Evolutionary conservation across 2,329 filamentous ascomycete species (phyloP).

Genomic region (Erysiphe pulchra): DNA sequence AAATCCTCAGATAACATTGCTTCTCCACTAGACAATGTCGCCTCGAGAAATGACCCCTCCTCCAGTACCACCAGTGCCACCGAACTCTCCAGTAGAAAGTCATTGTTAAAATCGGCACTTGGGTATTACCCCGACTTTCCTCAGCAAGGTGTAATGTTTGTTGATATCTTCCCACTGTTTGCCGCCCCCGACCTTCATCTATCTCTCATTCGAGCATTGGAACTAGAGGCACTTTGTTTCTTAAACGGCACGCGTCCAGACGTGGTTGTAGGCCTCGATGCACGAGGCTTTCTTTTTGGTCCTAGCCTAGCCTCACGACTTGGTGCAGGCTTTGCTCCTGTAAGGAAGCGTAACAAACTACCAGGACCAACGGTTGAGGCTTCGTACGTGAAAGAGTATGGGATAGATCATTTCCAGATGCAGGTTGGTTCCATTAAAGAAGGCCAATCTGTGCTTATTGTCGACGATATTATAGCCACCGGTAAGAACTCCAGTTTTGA

Average conservation of each 20-base stretch:
- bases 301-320: constrained; percentile 65
- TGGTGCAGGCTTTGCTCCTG: constrained; percentile 69
- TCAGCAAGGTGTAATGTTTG: constrained; percentile 75
- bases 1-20: background rate
- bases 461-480: constrained; percentile 96
- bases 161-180: constrained; percentile 96
- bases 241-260: constrained; percentile 44
- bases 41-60: constrained; percentile 13
- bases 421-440: constrained; percentile 63
- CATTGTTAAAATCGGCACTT: constrained; percentile 45
- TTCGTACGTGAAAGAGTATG: constrained; percentile 86
- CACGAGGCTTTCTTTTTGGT: constrained; percentile 85
- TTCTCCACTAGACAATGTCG: constrained; percentile 7
- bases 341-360: constrained; percentile 87
- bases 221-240: constrained; percentile 48
- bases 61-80: constrained; percentile 12
- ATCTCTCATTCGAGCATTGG: constrained; percentile 57
- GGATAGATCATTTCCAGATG: constrained; percentile 86
- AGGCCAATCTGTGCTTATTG: constrained; percentile 73
- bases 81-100: constrained; percentile 24
- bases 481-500: constrained; percentile 27
- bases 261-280: constrained; percentile 80
- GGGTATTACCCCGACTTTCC: constrained; percentile 85
- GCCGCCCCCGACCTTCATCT: constrained; percentile 48
- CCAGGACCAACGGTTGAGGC: constrained; percentile 72